Evolutionary conservation across 768 basidiomycete genomes (phyloP), one percentile per base, ranked within the genome.

Genomic region (Amanita pallidorosea): DNA sequence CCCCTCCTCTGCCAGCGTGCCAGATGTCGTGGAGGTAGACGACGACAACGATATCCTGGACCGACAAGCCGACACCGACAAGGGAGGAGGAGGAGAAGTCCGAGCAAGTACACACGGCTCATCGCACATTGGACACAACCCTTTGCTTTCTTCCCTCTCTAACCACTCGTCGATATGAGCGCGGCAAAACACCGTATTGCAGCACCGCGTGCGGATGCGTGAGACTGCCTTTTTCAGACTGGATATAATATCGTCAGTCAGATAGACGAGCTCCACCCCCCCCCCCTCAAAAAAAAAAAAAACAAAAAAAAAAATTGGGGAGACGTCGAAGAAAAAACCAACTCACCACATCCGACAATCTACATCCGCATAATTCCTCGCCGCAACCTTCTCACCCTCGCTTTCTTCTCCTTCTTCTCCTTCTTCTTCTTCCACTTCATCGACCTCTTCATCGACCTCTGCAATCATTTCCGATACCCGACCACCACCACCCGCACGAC

Each of bases 281-380:
- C n/a, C n/a, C n/a, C n/a, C n/a, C n/a, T n/a, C n/a, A n/a, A n/a
- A n/a, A n/a, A n/a, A n/a, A n/a, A n/a, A n/a, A n/a, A n/a, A n/a
- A n/a, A n/a, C n/a, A n/a, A n/a, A n/a, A n/a, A n/a, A n/a, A n/a
- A n/a, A n/a, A n/a, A n/a, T n/a, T n/a, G n/a, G n/a, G n/a, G n/a
- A n/a, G n/a, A n/a, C n/a, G n/a, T n/a, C n/a, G n/a, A n/a, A n/a
- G n/a, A n/a, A n/a, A n/a, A n/a, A 5, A 27, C 3, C 1, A 5
- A 27, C 27, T 8, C 18, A 50, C 49, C 49, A 50, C 7, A 50
- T 34, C 4, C 40, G 37, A 50, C 49, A 50, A 23, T 50, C 37
- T 8, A 27, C 7, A 5, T 23, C 23, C 5, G 23, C 23, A 23
- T 23, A 23, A 27, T 27, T 27, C 27, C 6, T 27, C 27, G 27